Percentiles rank a stretch among this genome's conserved stretches.
Evolutionary conservation across 2,329 filamentous ascomycete genomes (phyloP).

Genomic region (Ophiostoma tasmaniense): DNA sequence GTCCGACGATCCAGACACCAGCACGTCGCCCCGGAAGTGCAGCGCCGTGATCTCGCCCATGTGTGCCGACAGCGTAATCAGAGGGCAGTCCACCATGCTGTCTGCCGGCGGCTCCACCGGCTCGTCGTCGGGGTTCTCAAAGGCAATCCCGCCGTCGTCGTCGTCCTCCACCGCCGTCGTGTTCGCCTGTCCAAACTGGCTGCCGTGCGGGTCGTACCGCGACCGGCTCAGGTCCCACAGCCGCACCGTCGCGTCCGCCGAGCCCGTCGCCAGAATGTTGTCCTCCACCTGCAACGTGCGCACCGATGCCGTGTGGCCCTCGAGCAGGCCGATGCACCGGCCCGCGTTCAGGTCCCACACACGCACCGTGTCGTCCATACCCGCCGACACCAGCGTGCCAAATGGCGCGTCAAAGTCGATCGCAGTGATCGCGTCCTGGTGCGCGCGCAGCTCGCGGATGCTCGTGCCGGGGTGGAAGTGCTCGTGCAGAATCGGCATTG

Average conservation of each 20-base stretch:
- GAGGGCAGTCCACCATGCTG: constrained; percentile 78
- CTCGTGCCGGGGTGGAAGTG: constrained; percentile 83
- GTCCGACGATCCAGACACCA: constrained; percentile 93
- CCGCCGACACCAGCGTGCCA: constrained; percentile 85
- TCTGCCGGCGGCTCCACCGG: constrained; percentile 63
- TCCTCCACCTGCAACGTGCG: constrained; percentile 88
- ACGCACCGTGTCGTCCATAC: constrained; percentile 83
- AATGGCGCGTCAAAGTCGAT: constrained; percentile 97
- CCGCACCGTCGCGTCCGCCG: constrained; percentile 86
- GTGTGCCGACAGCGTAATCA: constrained; percentile 84
- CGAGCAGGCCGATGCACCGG: constrained; percentile 80
- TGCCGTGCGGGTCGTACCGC: constrained; percentile 65
- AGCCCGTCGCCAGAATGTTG: constrained; percentile 89
- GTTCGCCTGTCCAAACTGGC: constrained; percentile 41
- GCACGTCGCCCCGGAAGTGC: constrained; percentile 77
- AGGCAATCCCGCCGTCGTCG: constrained; percentile 61
- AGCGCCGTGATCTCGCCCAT: constrained; percentile 91
- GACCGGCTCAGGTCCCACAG: constrained; percentile 91
- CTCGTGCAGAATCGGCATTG: constrained; percentile 92
- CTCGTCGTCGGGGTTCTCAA: constrained; percentile 61
- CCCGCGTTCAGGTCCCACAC: constrained; percentile 97
- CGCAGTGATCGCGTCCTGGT: constrained; percentile 79
- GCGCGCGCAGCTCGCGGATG: constrained; percentile 82
- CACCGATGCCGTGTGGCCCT: constrained; percentile 92
- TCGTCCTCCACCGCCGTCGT: constrained; percentile 48